phyloP scores from a whole-genome alignment of 208 protist genomes.

The Crithidia acanthocephali region DNA sequence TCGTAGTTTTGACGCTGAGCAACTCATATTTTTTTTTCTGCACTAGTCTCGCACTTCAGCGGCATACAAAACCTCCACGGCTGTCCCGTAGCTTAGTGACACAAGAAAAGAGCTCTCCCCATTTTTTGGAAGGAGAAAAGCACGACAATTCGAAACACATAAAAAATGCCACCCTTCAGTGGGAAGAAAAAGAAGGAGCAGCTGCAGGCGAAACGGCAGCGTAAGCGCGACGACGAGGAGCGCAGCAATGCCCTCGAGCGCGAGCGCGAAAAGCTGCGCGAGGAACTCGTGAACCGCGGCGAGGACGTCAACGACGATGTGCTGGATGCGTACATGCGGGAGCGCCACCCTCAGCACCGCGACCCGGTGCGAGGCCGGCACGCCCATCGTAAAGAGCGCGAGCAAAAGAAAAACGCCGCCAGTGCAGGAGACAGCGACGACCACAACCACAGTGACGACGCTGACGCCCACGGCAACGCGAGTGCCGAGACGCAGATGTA shows the following conservation, averaged over 20 bases:
- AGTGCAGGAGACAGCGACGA: background rate
- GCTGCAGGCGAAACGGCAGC: slow-evolving; percentile 83
- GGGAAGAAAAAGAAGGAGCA: slow-evolving; percentile 94
- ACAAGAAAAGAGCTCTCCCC: too few relatives aligned
- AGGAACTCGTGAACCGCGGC: slow-evolving; percentile 25
- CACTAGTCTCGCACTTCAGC: too few relatives aligned
- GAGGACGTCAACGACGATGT: slow-evolving; percentile 28
- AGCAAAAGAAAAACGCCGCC: background rate
- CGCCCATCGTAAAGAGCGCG: slow-evolving; percentile 6
- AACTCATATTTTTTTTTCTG: too few relatives aligned
- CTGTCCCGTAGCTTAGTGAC: background rate
- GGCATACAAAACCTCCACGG: background rate
- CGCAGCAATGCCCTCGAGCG: slow-evolving; percentile 19
- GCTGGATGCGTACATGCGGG: slow-evolving; percentile 20
- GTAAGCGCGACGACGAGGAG: slow-evolving; percentile 66
- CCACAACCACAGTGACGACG: background rate
- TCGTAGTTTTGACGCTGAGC: too few relatives aligned
- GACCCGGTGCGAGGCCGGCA: slow-evolving; percentile 12
- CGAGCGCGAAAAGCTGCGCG: slow-evolving; percentile 35
- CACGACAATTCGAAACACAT: background rate
- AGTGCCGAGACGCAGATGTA: slow-evolving; percentile 44
- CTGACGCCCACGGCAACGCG: background rate
- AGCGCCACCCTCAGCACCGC: slow-evolving; percentile 16
- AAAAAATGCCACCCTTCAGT: slow-evolving; percentile 78
- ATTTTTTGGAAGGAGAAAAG: background rate